Conservation (phyloP, 2,329 filamentous ascomycete genomes). For the Colletotrichum lini region DNA sequence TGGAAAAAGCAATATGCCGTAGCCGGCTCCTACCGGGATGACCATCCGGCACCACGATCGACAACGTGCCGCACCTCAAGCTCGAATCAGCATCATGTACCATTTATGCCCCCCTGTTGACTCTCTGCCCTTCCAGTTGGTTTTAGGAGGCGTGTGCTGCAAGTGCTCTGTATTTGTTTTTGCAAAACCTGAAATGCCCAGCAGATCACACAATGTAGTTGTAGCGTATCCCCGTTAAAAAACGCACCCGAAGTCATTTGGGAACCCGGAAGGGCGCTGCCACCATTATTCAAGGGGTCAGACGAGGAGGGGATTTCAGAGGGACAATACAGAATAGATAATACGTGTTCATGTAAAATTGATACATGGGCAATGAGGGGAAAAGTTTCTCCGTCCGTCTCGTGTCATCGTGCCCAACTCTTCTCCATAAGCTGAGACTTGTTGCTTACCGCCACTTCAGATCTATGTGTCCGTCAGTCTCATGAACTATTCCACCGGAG, state of each 20-base stretch:
- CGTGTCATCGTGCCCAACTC: background rate
- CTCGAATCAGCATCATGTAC: constrained; percentile 14
- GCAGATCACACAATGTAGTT: background rate
- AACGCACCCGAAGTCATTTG: background rate
- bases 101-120: background rate
- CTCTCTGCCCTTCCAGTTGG: background rate
- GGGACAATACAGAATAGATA: background rate
- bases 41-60: constrained; percentile 29
- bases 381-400: background rate
- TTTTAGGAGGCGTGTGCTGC: constrained; percentile 28
- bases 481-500: background rate
- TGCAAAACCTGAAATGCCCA: constrained; percentile 5
- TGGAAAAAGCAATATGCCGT: constrained; percentile 34
- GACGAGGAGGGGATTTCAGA: background rate
- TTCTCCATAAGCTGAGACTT: no score
- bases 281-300: background rate
- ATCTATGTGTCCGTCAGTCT: background rate
- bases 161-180: background rate
- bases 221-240: background rate
- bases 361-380: background rate
- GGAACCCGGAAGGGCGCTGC: background rate
- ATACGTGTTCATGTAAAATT: background rate
- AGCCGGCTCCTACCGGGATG: constrained; percentile 28
- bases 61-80: constrained; percentile 32
- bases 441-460: background rate